phyloP scores from a whole-genome alignment of 1,284 basidiomycete genomes.

The Pseudomicrostroma phylloplanum region DNA sequence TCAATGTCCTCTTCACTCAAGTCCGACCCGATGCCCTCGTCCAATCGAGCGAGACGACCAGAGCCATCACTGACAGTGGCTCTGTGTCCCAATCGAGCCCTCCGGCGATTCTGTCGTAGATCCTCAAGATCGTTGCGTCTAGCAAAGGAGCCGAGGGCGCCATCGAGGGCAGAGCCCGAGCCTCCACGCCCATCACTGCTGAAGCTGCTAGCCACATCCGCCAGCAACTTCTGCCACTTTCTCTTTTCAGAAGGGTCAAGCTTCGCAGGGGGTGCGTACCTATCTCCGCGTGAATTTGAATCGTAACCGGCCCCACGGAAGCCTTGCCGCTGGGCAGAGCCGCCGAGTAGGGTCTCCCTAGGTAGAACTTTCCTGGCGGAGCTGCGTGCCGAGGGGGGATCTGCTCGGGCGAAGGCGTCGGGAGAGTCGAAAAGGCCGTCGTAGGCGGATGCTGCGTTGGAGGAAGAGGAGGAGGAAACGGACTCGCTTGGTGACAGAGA shows the following conservation, averaged over 20 bases:
- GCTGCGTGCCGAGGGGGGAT: no score
- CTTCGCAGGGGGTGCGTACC: no score
- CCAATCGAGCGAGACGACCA: not conserved
- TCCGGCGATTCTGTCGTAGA: not conserved
- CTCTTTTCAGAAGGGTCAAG: not conserved
- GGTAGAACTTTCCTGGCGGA: no score
- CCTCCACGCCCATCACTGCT: not conserved
- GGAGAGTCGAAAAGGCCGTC: no score
- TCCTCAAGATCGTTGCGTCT: not conserved
- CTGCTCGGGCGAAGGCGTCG: no score
- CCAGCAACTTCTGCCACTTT: not conserved
- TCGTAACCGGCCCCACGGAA: no score
- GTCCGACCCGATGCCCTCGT: not conserved
- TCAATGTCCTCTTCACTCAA: conserved; percentile 18
- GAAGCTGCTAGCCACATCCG: not conserved
- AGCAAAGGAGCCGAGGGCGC: not conserved
- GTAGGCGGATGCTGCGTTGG: no score
- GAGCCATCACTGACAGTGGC: not conserved
- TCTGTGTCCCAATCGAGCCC: not conserved
- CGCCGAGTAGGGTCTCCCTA: no score
- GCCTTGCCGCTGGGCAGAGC: no score
- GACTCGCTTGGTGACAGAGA: no score
- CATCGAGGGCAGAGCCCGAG: not conserved
- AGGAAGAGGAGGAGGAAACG: no score
- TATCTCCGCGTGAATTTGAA: no score